Evolutionary conservation across 208 protist species (phyloP), one percentile per base, ranked within the genome.

Genomic region (Trypanosoma vivax): DNA sequence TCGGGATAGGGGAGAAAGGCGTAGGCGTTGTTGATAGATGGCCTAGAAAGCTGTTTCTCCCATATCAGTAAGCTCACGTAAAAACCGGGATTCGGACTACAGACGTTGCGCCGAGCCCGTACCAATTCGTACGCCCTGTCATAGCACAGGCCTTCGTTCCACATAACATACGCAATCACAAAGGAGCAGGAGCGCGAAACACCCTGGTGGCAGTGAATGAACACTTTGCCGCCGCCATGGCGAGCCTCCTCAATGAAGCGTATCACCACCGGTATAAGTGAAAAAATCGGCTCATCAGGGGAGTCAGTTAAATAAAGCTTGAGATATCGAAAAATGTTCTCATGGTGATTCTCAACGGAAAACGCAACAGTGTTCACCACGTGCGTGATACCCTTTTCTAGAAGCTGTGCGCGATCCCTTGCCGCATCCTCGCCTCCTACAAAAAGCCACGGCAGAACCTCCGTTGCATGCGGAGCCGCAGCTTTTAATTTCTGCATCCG

Each of bases 191-290:
- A 90, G 21, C 90, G 88, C 2, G 87, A 95, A 14, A 96, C 90
- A 48, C 93, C 93, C 55, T 97, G 93, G 40, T 98, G 91, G 60
- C 95, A 98, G 66, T 98, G 95, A 29, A 98, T 78, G 38, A 96
- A 92, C 18, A 90, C 75, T 21, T 79, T 84, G 0, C 92, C 92
- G 18, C 57, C 71, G 16, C 13, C 16, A 6, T 52, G 25, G 23
- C 69, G 64, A 28, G 70, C 73, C 30, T 80, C 48, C 50, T 96
- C 83, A 13, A 98, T 83, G 47, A 93, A 96, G 6, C 70, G 65
- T 52, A 90, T 85, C 16, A 96, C 83, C 14, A 90, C 43, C 11
- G 84, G 77, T 49, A 97, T 86, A 24, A 97, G 60, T n/a, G 78
- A 79, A 33, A 88, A 83, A 35, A 97, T 88, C 47, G 93, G 89